Evolutionary conservation across 2,329 filamentous ascomycete genomes (phyloP), one percentile per base, ranked within the genome.

Genomic region (Alternaria sp.): DNA sequence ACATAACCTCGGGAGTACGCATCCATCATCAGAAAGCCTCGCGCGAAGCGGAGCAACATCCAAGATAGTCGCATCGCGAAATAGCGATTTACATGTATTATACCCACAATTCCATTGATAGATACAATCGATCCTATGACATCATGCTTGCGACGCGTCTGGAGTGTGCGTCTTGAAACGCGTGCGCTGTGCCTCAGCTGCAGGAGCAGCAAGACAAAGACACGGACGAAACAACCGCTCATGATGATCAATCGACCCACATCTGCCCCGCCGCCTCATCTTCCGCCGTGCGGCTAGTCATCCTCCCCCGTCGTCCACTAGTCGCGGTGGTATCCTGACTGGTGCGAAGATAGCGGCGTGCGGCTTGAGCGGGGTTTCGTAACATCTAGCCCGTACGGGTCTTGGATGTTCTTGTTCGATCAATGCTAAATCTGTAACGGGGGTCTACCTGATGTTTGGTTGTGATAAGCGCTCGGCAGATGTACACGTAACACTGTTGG

Each of bases 401-500:
- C 20, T 18, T 37, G 41, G 56, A n/a, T 43, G 46, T 44, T 53
- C 25, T 44, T 33, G 49, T 21, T 53, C 49, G 20, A 23, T 25
- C n/a, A 25, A 53, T 23, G 49, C 49, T 53, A 53, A 53, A 53
- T 41, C 10, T 53, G 46, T 37, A 58, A 59, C 60, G 37, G 33
- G 37, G 25, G 20, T 21, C 33, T 51, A 23, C 20, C 30, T 53
- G 49, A n/a, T 51, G 28, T 56, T 23, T 33, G 43, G 30, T 43
- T 33, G 23, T 54, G 55, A 49, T 59, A 43, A 53, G 60, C 56
- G 49, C 55, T 62, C 43, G 60, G 60, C 60, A 41, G 25, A 47
- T 58, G 55, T 30, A 62, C 60, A 58, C 60, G 60, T 59, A 62
- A 62, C 43, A 54, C 49, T 53, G 57, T 46, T 26, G 30, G 23